These are phyloP conservation scores for Eimeria praecox DNA, from an alignment of 169 alveolate species.

Conservation along the genomic window DNA sequence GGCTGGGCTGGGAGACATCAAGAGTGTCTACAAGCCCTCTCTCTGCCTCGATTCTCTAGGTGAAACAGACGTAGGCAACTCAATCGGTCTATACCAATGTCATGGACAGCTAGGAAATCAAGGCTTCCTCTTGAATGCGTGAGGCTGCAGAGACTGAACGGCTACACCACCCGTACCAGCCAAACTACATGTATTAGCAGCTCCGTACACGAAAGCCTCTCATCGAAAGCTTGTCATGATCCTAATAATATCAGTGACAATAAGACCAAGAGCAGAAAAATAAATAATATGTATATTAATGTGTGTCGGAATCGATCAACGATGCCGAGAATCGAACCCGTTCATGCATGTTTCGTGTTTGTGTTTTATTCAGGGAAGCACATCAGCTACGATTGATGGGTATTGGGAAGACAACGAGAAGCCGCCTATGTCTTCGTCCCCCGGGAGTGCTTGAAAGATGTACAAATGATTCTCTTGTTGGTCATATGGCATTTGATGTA, in stretches of 20 bases:
- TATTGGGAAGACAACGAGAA: background rate
- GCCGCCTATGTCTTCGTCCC: constrained; percentile 14
- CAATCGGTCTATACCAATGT: constrained; percentile 28
- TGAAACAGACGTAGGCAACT: background rate
- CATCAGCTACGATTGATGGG: constrained; percentile 28
- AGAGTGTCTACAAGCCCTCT: background rate
- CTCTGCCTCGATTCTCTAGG: constrained; percentile 27
- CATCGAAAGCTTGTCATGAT: background rate
- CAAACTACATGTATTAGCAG: background rate
- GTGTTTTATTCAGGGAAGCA: constrained; percentile 11
- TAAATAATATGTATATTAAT: background rate
- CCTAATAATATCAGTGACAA: too few species aligned
- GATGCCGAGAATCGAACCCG: too few species aligned
- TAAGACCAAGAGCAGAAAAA: too few species aligned
- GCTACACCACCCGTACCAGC: background rate
- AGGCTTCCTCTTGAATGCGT: constrained; percentile 19
- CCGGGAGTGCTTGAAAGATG: constrained; percentile 17
- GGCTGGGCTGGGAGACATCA: constrained; percentile 27
- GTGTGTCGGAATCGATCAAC: too few species aligned
- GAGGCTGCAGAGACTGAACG: background rate
- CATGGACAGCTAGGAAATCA: constrained; percentile 64
- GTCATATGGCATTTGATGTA: constrained; percentile 7
- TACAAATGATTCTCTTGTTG: background rate
- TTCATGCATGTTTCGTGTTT: background rate
- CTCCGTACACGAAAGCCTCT: background rate